Evolutionary conservation across 78 protist genomes (phyloP).

Genomic region (Salpingoeca rosetta): DNA sequence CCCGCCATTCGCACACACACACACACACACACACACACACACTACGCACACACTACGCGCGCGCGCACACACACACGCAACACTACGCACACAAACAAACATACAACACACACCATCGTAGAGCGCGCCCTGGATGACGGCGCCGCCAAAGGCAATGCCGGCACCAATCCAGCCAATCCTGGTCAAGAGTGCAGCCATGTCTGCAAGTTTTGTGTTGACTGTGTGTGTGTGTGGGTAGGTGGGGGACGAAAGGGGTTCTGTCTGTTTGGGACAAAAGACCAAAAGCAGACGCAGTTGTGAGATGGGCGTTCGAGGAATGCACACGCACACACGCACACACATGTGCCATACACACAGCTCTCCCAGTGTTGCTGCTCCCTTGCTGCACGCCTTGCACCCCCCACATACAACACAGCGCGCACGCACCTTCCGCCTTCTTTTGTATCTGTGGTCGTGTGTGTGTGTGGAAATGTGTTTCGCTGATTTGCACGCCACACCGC

Average conservation of each 20-base stretch:
- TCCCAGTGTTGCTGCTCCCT: no score
- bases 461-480: no score
- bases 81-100: not conserved
- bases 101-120: constrained; percentile 3
- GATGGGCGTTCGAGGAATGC: not conserved
- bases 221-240: not conserved
- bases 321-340: not conserved
- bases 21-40: no score
- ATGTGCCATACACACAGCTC: no score
- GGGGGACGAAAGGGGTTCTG: not conserved
- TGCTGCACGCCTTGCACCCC: no score
- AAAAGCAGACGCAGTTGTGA: not conserved
- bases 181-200: not conserved
- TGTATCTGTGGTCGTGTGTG: no score
- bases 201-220: not conserved
- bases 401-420: no score
- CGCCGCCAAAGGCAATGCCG: constrained; percentile 19
- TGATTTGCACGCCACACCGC: no score
- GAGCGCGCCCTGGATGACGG: constrained; percentile 19
- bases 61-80: not conserved
- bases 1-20: no score
- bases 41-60: not conserved
- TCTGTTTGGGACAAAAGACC: not conserved
- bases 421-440: no score
- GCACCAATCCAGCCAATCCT: constrained; percentile 18